phyloP scores from a whole-genome alignment of 345 rosid genomes.

The Toxicodendron radicans region DNA sequence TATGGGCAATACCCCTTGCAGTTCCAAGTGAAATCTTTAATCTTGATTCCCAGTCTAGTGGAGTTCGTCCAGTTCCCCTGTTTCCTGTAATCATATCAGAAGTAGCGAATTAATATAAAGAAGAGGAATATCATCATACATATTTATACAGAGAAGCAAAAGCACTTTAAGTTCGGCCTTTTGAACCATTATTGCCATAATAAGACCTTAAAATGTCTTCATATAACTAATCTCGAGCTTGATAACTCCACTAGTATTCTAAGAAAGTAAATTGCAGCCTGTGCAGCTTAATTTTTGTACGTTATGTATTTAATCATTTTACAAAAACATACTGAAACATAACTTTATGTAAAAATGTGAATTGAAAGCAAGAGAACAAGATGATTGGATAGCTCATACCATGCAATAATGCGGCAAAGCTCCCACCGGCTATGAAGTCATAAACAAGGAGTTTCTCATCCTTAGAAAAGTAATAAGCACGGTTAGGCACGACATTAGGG shows the following conservation, averaged over 20 bases:
- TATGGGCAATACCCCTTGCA: constrained; percentile 70
- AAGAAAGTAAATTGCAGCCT: neutral
- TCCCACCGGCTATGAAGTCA: constrained; percentile 67
- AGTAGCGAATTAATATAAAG: neutral
- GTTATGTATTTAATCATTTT: neutral
- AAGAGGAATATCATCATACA: neutral
- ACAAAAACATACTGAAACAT: neutral
- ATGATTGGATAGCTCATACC: constrained; percentile 43
- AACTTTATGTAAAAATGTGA: neutral
- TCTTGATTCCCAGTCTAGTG: constrained; percentile 77
- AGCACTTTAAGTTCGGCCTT: neutral
- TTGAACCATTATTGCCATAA: neutral
- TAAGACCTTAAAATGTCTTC: constrained; percentile 4
- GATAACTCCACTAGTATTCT: neutral
- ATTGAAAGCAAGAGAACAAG: neutral
- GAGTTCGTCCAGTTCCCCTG: constrained; percentile 43
- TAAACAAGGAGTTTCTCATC: constrained; percentile 92
- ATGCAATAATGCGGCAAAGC: constrained; percentile 63
- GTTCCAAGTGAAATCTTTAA: constrained; percentile 66
- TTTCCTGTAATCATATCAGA: constrained; percentile 36
- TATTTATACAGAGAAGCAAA: neutral
- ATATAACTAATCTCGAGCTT: neutral
- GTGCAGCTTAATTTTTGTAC: neutral
- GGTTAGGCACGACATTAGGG: constrained; percentile 74
- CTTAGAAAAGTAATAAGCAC: constrained; percentile 91